Percentiles rank a stretch among this genome's conserved stretches.
phyloP scores from a whole-genome alignment of 441 rosid genomes.

The Arabidopsis lyrata region DNA sequence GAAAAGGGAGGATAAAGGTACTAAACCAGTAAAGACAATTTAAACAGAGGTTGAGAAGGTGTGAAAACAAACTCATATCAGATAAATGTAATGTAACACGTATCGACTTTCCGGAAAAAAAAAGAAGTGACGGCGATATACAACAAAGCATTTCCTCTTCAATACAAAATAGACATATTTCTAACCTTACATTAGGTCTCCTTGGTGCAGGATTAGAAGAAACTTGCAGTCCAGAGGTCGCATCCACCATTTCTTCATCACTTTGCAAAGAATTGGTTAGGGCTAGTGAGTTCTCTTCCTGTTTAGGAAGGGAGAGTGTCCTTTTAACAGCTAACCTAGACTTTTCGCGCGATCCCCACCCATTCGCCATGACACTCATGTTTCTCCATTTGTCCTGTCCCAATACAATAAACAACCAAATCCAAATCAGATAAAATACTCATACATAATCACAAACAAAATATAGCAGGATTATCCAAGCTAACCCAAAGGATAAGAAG shows the following conservation, averaged over 20 bases:
- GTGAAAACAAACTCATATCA: slow-evolving; percentile 9
- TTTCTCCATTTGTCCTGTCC: slow-evolving; percentile 97
- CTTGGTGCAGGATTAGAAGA: slow-evolving; percentile 53
- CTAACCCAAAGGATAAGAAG: slow-evolving; percentile 27
- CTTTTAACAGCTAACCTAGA: slow-evolving; percentile 73
- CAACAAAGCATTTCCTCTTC: slow-evolving; percentile 4
- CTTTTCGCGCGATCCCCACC: slow-evolving; percentile 89
- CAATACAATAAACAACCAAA: slow-evolving; percentile 18
- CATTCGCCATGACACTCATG: slow-evolving; percentile 95
- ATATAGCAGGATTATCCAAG: background rate
- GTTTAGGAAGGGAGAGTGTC: slow-evolving; percentile 57
- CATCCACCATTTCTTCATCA: slow-evolving; percentile 78
- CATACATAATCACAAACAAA: slow-evolving; percentile 7
- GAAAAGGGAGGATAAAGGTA: slow-evolving; percentile 1
- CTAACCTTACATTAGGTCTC: slow-evolving; percentile 80
- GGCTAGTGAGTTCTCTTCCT: slow-evolving; percentile 60
- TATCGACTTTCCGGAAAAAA: background rate
- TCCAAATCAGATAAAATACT: slow-evolving; percentile 4
- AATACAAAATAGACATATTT: background rate
- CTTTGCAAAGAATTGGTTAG: slow-evolving; percentile 51
- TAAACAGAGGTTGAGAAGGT: background rate
- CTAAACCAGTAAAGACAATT: slow-evolving; percentile 9
- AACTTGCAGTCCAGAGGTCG: slow-evolving; percentile 53
- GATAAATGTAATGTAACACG: background rate
- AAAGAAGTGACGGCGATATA: slow-evolving; percentile 3